These are phyloP conservation scores for Agastache rugosa DNA, from an alignment of 257 asterid species.

Conservation along the genomic window DNA sequence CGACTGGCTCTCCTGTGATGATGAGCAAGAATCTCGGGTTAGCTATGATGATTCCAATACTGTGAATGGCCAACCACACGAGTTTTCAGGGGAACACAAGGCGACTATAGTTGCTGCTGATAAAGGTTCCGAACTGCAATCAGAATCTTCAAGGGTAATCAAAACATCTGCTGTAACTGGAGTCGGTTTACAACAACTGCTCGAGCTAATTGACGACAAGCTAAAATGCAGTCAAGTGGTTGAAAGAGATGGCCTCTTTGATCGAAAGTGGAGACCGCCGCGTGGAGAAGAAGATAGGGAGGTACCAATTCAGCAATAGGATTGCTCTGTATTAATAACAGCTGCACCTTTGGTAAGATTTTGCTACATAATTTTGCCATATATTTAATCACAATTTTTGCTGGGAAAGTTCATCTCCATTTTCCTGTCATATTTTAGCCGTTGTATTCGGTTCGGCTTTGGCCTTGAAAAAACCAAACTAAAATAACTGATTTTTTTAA, in stretches of 20 bases:
- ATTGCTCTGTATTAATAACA: not conserved
- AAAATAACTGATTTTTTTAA: no score
- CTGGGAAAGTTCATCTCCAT: no score
- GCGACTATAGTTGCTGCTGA: not conserved
- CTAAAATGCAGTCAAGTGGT: slow-evolving; percentile 43
- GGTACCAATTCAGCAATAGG: slow-evolving; percentile 54
- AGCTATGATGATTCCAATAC: slow-evolving; percentile 50
- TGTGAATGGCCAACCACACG: slow-evolving; percentile 40
- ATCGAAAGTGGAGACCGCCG: slow-evolving; percentile 91
- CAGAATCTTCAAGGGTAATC: slow-evolving; percentile 50
- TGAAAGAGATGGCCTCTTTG: slow-evolving; percentile 53
- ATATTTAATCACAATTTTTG: not conserved
- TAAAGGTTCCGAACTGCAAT: slow-evolving; percentile 28
- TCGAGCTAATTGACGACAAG: slow-evolving; percentile 72
- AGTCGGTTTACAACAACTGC: slow-evolving; percentile 84
- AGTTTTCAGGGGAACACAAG: slow-evolving; percentile 31
- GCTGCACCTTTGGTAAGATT: not conserved
- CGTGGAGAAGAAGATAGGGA: slow-evolving; percentile 51
- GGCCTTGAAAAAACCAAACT: no score
- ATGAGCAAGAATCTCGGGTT: slow-evolving; percentile 57
- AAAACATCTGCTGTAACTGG: slow-evolving; percentile 84
- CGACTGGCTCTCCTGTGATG: slow-evolving; percentile 55
- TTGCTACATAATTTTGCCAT: not conserved
- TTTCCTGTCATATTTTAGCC: no score
- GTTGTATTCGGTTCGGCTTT: no score